Percentiles rank a stretch among this genome's conserved stretches.
These are phyloP conservation scores for Dioscorea zingiberensis DNA, from an alignment of 106 monocot genomes.

Conservation along the genomic window DNA sequence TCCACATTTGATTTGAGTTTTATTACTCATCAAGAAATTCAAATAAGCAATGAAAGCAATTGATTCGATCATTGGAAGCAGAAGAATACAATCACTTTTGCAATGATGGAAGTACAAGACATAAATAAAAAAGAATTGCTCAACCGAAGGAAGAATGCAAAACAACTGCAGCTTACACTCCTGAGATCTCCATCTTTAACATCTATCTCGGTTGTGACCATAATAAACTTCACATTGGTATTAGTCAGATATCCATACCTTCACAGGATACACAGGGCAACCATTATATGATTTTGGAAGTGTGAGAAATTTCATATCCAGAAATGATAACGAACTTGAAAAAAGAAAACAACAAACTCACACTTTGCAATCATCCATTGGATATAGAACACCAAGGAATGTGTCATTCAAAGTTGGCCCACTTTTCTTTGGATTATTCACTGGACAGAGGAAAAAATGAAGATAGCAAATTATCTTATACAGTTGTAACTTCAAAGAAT, in stretches of 20 bases:
- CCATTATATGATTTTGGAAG: not conserved
- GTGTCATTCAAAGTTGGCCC: conserved; percentile 88
- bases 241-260: conserved; percentile 98
- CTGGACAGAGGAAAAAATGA: conserved; percentile 28
- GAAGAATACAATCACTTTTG: not conserved
- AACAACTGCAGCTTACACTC: conserved; percentile 52
- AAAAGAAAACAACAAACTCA: conserved; percentile 24
- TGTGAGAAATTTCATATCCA: not conserved
- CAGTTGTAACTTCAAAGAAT: no score
- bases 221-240: conserved; percentile 93
- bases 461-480: not conserved
- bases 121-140: not conserved
- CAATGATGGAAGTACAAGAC: not conserved
- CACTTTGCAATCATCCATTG: conserved; percentile 96
- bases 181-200: conserved; percentile 85
- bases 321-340: not conserved
- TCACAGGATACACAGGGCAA: conserved; percentile 1
- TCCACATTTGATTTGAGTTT: no score
- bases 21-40: not conserved
- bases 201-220: conserved; percentile 88
- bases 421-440: conserved; percentile 88
- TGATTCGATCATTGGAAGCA: no score
- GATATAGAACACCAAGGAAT: conserved; percentile 92
- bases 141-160: not conserved
- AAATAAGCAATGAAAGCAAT: not conserved